A percentile compares a stretch with the other conserved stretches of the same genome.
These are phyloP conservation scores for Boletus rex-veris DNA, from an alignment of 768 basidiomycete genomes.

Conservation along the genomic window DNA sequence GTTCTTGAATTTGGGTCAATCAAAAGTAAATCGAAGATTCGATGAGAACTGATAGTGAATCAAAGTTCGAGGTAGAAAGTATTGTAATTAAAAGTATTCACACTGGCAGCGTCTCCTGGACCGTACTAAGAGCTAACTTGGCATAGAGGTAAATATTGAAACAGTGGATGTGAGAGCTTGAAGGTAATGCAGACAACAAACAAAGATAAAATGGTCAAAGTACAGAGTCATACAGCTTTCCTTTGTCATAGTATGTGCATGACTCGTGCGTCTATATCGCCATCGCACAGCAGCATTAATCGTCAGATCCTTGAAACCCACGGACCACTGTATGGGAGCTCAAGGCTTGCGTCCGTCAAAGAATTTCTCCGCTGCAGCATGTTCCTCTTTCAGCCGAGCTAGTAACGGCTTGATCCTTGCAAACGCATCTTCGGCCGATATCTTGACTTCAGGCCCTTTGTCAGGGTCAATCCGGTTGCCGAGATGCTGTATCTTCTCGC, in stretches of 20 bases:
- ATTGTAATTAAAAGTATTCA: conserved; percentile 24
- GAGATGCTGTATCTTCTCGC: conserved; percentile 89
- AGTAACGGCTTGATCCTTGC: conserved; percentile 56
- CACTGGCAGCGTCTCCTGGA: conserved; percentile 11
- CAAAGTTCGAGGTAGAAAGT: conserved; percentile 17
- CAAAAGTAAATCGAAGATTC: conserved; percentile 3
- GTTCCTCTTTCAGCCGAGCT: conserved; percentile 60
- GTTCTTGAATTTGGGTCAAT: background rate
- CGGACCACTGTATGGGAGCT: background rate
- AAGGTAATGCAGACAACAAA: conserved; percentile 18
- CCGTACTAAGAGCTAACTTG: conserved; percentile 17
- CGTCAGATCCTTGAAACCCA: conserved; percentile 1
- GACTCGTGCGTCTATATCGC: conserved; percentile 4
- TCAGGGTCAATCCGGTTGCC: conserved; percentile 57
- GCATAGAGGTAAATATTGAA: conserved; percentile 17
- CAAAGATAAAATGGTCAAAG: conserved; percentile 16
- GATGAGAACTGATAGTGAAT: conserved; percentile 6
- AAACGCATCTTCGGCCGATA: conserved; percentile 53
- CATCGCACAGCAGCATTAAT: conserved; percentile 11
- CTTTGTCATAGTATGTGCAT: conserved; percentile 13
- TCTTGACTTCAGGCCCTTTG: conserved; percentile 43
- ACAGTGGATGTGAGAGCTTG: conserved; percentile 13
- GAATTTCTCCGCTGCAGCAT: conserved; percentile 55
- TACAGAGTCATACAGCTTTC: conserved; percentile 25
- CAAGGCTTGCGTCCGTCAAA: conserved; percentile 2